Base-by-base conservation (phyloP, 768 basidiomycete genomes). In the Boletus pseudopeckii region DNA sequence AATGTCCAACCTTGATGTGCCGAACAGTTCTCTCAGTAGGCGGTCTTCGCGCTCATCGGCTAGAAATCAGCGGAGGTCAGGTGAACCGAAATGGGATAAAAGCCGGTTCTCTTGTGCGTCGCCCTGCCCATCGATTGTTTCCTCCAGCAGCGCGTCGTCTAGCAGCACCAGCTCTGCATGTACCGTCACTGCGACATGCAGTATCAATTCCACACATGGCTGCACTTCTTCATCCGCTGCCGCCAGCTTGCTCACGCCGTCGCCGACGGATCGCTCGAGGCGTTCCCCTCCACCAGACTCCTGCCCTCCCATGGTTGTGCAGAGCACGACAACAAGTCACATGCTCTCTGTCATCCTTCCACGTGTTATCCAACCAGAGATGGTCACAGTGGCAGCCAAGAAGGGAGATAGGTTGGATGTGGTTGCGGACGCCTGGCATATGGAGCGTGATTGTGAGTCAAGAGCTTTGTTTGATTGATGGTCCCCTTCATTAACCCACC, bases 301-400 rank as follows among this genome's bases (percentile, higher is more conserved):
- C 9, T 68, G 66, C 51, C 80, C 82, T 36, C 69, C 71, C 22
- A 77, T 83, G 74, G 57, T 70, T n/a, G 64, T 79, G 45, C 68
- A 72, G 39, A 74, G 77, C 45, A 75, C 75, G 20, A 54, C 65
- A 6, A 56, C 63, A 30, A 69, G 63, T 54, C 75, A 84, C 65
- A 75, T 69, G 5, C 66, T 84, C n/a, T 71, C 71, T 28, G 78
- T 83, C 14, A 67, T 67, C 40, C 76, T 85, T 13, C 81, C 82
- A 9, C 62, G 68, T 45, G 69, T 70, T 10, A 77, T 79, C 42
- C 67, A 75, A 57, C 76, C 80, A 14, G 83, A 85, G 63, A 85
- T 85, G 83, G 80, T 85, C 26, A 85, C 82, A 5, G 77, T 85
- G 45, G 77, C 76, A 33, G 83, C 79, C 40, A 82, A 82, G 64